Conservation (phyloP, 805 yeast species). For the Wickerhamiella shivajii region DNA sequence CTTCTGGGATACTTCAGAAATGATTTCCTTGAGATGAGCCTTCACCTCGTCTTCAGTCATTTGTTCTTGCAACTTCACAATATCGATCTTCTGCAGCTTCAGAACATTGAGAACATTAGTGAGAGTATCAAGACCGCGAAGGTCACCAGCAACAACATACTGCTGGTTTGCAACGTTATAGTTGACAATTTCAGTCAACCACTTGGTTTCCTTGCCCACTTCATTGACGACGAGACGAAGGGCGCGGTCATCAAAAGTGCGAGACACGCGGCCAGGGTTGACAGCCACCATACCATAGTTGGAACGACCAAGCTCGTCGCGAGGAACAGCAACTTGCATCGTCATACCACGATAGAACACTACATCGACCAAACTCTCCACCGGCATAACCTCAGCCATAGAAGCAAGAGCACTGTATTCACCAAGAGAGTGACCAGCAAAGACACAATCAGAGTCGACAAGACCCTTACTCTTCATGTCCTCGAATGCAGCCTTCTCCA, state of each 20-base stretch:
- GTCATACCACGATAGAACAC: conserved; percentile 99
- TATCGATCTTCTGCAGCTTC: conserved; percentile 87
- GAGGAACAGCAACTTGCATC: conserved; percentile 99
- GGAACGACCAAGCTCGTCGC: conserved; percentile 89
- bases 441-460: conserved; percentile 82
- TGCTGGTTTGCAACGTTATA: conserved; percentile 97
- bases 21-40: conserved; percentile 77
- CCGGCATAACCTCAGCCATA: conserved; percentile 96
- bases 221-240: conserved; percentile 87
- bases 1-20: conserved; percentile 69
- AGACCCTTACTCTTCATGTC: conserved; percentile 93
- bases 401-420: conserved; percentile 97
- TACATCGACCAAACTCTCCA: conserved; percentile 91
- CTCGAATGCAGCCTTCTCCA: conserved; percentile 98
- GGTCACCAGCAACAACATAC: conserved; percentile 97
- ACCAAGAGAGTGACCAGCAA: conserved; percentile 99
- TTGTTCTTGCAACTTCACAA: conserved; percentile 69
- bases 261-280: conserved; percentile 83
- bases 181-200: conserved; percentile 97
- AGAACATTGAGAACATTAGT: conserved; percentile 86
- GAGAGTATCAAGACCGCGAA: conserved; percentile 85
- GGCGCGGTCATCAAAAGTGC: conserved; percentile 85
- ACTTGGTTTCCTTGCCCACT: conserved; percentile 66
- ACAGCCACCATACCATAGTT: conserved; percentile 99
- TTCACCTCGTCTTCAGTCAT: conserved; percentile 78